These are phyloP conservation scores for Phyllosticta capitalensis DNA, from an alignment of 2,329 filamentous ascomycete genomes.

Conservation along the genomic window DNA sequence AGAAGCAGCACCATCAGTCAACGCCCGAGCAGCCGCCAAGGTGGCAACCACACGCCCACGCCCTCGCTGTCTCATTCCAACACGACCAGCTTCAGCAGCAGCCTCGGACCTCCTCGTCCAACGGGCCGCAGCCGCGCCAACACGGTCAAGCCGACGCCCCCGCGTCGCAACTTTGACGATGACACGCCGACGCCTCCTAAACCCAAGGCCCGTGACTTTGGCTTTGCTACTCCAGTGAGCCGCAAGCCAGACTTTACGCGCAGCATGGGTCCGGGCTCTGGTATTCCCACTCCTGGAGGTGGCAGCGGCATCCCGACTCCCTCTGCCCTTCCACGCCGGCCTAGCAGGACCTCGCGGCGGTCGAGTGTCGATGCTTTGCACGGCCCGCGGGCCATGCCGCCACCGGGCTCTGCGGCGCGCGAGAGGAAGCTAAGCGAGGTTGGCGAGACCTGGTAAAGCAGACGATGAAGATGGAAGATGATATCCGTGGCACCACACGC, in stretches of 20 bases:
- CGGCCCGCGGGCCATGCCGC: constrained; percentile 5
- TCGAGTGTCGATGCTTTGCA: constrained; percentile 24
- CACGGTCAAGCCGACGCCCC: not conserved
- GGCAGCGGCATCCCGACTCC: constrained; percentile 42
- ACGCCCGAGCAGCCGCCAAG: constrained; percentile 26
- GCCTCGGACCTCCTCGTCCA: not conserved
- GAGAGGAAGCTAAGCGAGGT: constrained; percentile 42
- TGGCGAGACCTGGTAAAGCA: constrained; percentile 46
- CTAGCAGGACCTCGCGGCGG: constrained; percentile 35
- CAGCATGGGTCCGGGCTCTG: constrained; percentile 27
- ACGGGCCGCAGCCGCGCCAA: constrained; percentile 5
- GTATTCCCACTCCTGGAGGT: constrained; percentile 36
- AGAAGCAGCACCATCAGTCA: constrained; percentile 3
- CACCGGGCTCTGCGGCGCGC: constrained; percentile 3
- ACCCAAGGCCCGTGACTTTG: constrained; percentile 15
- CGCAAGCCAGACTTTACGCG: constrained; percentile 41
- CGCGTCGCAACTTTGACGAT: constrained; percentile 5
- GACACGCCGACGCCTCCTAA: not conserved
- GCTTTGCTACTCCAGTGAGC: constrained; percentile 26
- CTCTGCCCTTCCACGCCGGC: constrained; percentile 39
- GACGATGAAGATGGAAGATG: not conserved
- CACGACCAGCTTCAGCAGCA: not conserved
- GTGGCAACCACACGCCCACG: not conserved
- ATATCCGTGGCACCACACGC: not conserved
- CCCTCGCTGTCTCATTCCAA: not conserved